A percentile compares a stretch with the other conserved stretches of the same genome.
Evolutionary conservation across 2,329 filamentous ascomycete genomes (phyloP).

Genomic region (Thelonectria blattea): DNA sequence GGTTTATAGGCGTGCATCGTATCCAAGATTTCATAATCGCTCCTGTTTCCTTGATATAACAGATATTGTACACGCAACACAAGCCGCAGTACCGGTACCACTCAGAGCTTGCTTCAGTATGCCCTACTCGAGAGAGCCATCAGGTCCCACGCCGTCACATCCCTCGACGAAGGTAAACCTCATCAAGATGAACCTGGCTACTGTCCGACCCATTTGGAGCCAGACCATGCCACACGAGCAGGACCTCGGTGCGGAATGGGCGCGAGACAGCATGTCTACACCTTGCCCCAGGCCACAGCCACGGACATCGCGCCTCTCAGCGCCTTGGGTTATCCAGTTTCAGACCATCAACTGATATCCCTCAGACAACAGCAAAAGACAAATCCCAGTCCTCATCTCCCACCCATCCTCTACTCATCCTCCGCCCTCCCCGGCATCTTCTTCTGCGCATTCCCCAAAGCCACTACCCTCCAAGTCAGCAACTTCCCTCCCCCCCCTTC

Average conservation of each 20-base stretch:
- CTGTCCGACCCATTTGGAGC: too few species aligned
- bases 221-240: too few species aligned
- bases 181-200: too few species aligned
- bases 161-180: too few species aligned
- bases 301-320: neutral
- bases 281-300: too few species aligned
- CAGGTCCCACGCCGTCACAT: too few species aligned
- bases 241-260: neutral
- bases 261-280: too few species aligned
- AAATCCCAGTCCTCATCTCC: neutral
- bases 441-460: constrained; percentile 41
- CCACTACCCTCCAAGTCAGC: constrained; percentile 35
- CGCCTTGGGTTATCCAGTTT: neutral
- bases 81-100: neutral
- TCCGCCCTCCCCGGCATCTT: constrained; percentile 5
- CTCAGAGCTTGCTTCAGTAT: neutral
- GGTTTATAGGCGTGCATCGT: too few species aligned
- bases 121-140: too few species aligned
- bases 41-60: neutral
- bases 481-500: neutral
- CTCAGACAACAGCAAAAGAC: neutral
- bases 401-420: neutral
- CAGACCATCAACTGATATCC: too few species aligned
- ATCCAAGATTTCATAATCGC: neutral
- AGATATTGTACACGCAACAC: neutral